Evolutionary conservation across 2,329 filamentous ascomycete species (phyloP), one percentile per base, ranked within the genome.

Genomic region (Xylaria digitata): DNA sequence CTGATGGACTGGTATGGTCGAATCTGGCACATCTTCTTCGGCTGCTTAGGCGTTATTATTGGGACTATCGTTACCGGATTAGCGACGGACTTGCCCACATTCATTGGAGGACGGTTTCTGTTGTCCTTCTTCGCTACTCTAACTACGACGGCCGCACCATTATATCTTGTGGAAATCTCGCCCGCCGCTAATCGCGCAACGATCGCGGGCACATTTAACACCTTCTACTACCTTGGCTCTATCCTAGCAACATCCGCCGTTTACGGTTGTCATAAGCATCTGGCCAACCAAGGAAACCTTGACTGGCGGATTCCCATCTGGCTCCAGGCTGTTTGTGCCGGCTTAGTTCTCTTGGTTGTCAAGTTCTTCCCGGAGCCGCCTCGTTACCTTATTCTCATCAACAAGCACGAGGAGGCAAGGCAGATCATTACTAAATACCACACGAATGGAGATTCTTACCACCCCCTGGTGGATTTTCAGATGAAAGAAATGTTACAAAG

Each of bases 131-230:
- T 87, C 57, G 85, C 87, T 34, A 83, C 84, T 0, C 85, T 88
- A 58, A 83, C 85, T 1, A 81, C 84, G 13, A 83, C 84, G 2
- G 85, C 87, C 0, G 87, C 86, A 0, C 87, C 88, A 0, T 82
- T 87, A 8, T 89, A 88, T 70, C 82, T 88, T 9, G 85, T 87
- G 21, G 88, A 90, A 73, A 85, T 88, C 60, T 82, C 86, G 0
- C 88, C 89, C 64, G 87, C 88, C 0, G 80, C 82, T 1, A 86
- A 86, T 71, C 83, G 88, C 58, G 87, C 84, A 26, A 82, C 87
- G 1, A 79, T 89, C 21, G 88, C 87, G 0, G 88, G 86, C n/a
- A 80, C 86, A 32, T 81, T 80, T 66, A 82, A 82, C 53, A 81
- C 80, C 1, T 77, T 81, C 49, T 82, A 80, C 70, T 80, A 81